Evolutionary conservation across 768 basidiomycete species (phyloP).

Genomic region (Phaeotremella skinneri): DNA sequence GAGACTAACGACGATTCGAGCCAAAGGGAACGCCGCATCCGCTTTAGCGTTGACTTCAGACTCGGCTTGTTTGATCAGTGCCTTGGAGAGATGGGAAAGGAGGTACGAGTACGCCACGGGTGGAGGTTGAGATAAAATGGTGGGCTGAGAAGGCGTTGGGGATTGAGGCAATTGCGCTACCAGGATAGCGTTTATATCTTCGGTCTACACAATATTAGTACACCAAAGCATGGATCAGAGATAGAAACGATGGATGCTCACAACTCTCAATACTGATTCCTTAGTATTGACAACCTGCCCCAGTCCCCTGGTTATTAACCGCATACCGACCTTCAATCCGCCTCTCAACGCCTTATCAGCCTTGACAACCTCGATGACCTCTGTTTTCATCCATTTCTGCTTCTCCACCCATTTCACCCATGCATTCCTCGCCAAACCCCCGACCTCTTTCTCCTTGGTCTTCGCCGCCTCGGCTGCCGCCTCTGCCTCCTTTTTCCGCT

Average conservation of each 20-base stretch:
- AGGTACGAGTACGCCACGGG: constrained; percentile 62
- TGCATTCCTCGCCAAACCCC: constrained; percentile 27
- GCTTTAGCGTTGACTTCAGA: constrained; percentile 88
- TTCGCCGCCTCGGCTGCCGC: constrained; percentile 17
- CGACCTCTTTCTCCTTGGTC: constrained; percentile 10
- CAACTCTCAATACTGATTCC: constrained; percentile 34
- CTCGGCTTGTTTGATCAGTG: constrained; percentile 86
- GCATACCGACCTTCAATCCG: constrained; percentile 35
- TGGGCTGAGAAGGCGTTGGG: constrained; percentile 23
- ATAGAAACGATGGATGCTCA: constrained; percentile 22
- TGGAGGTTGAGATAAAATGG: constrained; percentile 45
- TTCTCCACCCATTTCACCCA: constrained; percentile 43
- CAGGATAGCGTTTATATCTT: constrained; percentile 55
- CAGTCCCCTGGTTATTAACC: constrained; percentile 43
- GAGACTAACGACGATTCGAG: constrained; percentile 69
- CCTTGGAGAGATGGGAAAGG: constrained; percentile 83
- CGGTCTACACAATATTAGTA: constrained; percentile 30
- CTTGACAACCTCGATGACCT: constrained; percentile 61
- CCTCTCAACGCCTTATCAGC: constrained; percentile 51
- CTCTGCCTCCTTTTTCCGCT: constrained; percentile 11
- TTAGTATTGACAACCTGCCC: constrained; percentile 49
- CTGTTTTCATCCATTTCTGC: constrained; percentile 41
- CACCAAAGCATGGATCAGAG: constrained; percentile 27
- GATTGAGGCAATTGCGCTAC: constrained; percentile 18
- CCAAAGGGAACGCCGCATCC: constrained; percentile 77